Conservation (phyloP, 176 grass and related monocot genomes). For the Oryza rufipogon region DNA sequence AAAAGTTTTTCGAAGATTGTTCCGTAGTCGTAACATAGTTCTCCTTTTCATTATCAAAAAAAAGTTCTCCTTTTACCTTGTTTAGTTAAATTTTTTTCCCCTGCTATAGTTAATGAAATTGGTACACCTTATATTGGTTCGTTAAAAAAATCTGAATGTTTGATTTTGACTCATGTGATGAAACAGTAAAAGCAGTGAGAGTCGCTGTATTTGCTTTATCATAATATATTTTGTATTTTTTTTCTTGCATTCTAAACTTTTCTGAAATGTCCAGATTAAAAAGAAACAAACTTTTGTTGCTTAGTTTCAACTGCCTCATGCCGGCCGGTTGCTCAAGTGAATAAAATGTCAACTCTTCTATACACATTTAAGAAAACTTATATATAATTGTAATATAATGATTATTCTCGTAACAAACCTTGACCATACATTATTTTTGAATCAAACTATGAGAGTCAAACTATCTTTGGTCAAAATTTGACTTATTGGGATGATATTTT, state of each 20-base stretch:
- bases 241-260: background rate
- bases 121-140: too few relatives aligned
- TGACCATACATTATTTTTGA: background rate
- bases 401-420: background rate
- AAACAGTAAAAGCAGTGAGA: background rate
- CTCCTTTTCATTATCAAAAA: too few relatives aligned
- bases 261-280: background rate
- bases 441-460: background rate
- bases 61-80: too few relatives aligned
- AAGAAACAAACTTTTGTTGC: background rate
- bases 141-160: background rate
- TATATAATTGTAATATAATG: background rate
- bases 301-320: background rate
- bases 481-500: background rate
- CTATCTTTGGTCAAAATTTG: background rate
- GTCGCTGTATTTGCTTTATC: background rate
- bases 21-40: too few relatives aligned
- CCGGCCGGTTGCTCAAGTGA: background rate
- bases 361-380: background rate
- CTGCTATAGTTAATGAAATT: too few relatives aligned
- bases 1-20: too few relatives aligned
- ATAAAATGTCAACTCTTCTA: background rate
- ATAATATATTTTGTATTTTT: background rate
- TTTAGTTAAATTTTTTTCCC: too few relatives aligned
- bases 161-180: background rate